Evolutionary conservation across 2,329 filamentous ascomycete genomes (phyloP), one percentile per base, ranked within the genome.

Genomic region (Neurospora sp.): DNA sequence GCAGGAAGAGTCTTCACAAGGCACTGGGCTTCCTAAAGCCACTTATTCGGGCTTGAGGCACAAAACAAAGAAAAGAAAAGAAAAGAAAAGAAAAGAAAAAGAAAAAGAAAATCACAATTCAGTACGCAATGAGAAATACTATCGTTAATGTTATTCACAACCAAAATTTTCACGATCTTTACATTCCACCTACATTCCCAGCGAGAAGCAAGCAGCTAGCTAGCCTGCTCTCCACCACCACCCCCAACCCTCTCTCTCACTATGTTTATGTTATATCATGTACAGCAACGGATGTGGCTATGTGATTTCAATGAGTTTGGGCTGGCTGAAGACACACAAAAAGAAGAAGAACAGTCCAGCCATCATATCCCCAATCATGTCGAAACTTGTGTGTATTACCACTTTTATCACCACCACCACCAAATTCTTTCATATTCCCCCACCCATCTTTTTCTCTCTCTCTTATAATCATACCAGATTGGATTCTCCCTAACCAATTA

Each of bases 311-410:
- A 62, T 62, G 52, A 40, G 39, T n/a, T 68, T 52, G 39, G 40
- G 67, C 40, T 46, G 67, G 40, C 67, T 46, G 67, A 46, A 43
- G 42, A 58, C 33, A 72, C 68, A 76, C 74, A 75, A 73, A 38
- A 75, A 72, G 38, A 76, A 76, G 40, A 74, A 74, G 70, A 28
- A 75, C 28, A 36, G 52, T 10, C 28, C 28, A 33, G 28, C 28
- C 52, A 62, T 15, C 52, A 36, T 62, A 62, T 62, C 28, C 52
- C 52, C 52, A 62, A 62, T 17, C 52, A 62, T 62, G 52, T 62
- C 52, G 52, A 62, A 36, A 36, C 28, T 33, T 62, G 52, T 28
- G 28, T 62, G 52, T 62, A 33, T 17, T 62, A 62, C 52, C 52
- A 62, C 52, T 62, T 36, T 62, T 36, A 36, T n/a, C 39, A 62